Evolutionary conservation across 73 alveolate genomes (phyloP), one percentile per base, ranked within the genome.

Genomic region (Uronychia binucleata): DNA sequence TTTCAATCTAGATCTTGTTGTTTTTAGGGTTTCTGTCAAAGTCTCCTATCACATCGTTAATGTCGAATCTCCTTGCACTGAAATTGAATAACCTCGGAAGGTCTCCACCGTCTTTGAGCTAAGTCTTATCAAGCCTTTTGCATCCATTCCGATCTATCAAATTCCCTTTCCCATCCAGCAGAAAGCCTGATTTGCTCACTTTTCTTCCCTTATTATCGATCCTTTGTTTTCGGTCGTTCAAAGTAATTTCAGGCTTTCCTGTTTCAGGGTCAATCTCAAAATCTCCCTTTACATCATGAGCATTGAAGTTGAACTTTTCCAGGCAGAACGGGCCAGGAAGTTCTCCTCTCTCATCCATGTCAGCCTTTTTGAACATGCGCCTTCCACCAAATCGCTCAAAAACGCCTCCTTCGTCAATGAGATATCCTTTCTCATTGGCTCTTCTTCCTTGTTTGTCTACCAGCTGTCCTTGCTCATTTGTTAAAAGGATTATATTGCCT

Each of bases 361-460:
- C 59, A 31, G 60, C 34, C 26, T 83, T 74, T 1, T 33, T 75
- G 28, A 67, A 67, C 28, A 77, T 35, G 57, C 60, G 60, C 1
- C 27, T 60, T 74, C 88, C 60, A 26, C 35, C 31, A 25, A n/a
- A 14, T 19, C 59, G 82, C 1, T 89, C 77, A 13, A 74, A 31
- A 19, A 89, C 79, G 59, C 84, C 67, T 14, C 95, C 95, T 59
- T 84, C 26, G 5, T 58, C 60, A 57, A 84, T 88, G 27, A 89
- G 57, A 60, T 89, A 89, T 0, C 95, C 95, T 58, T 84, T 89
- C 30, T 77, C 82, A 46, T 89, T 89, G 58, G 84, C 92, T 58
- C 30, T 28, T 0, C 81, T 57, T 34, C 95, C 95, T 30, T 89
- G 83, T 78, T 89, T 89, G 75, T 86, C 90, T 0, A 89, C 86